Percentiles rank a stretch among this genome's conserved stretches.
Conservation (phyloP, 2,329 filamentous ascomycete genomes). For the Dactylella cylindrospora region DNA sequence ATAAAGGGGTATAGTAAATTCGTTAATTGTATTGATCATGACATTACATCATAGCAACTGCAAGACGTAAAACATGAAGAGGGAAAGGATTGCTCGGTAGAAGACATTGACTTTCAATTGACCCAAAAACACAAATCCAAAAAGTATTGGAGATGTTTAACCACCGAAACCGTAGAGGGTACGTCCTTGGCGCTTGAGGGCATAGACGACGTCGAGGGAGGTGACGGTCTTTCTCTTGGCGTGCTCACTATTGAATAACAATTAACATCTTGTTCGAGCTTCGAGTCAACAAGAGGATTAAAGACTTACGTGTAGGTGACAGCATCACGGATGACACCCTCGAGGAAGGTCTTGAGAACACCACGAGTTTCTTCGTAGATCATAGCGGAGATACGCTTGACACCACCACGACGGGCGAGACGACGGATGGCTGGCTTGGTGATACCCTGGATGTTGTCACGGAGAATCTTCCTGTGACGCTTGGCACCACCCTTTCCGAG, state of each 20-base stretch:
- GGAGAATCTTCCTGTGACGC: conserved; percentile 98
- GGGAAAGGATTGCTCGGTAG: conserved; percentile 16
- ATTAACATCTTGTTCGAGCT: conserved; percentile 5
- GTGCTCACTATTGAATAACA: conserved; percentile 58
- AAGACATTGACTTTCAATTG: conserved; percentile 6
- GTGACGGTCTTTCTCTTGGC: conserved; percentile 79
- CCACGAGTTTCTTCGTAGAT: conserved; percentile 78
- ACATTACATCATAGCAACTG: conserved; percentile 33
- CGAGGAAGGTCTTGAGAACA: conserved; percentile 76
- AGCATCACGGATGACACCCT: conserved; percentile 73
- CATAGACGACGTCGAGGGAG: conserved; percentile 68
- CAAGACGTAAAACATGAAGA: conserved; percentile 10
- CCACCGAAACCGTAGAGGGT: conserved; percentile 89
- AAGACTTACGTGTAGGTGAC: conserved; percentile 66
- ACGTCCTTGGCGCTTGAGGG: conserved; percentile 69
- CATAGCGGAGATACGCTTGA: conserved; percentile 99
- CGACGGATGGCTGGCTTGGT: conserved; percentile 97
- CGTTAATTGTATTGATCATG: conserved; percentile 43
- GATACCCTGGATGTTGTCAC: conserved; percentile 99
- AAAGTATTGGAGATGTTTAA: conserved; percentile 57
- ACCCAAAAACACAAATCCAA: conserved; percentile 23
- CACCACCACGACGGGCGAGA: conserved; percentile 98
- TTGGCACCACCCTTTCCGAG: conserved; percentile 98
- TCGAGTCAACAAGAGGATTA: neutral
- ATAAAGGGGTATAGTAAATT: neutral